Base-by-base conservation (phyloP, 257 asterid species). In the Prunella vulgaris region DNA sequence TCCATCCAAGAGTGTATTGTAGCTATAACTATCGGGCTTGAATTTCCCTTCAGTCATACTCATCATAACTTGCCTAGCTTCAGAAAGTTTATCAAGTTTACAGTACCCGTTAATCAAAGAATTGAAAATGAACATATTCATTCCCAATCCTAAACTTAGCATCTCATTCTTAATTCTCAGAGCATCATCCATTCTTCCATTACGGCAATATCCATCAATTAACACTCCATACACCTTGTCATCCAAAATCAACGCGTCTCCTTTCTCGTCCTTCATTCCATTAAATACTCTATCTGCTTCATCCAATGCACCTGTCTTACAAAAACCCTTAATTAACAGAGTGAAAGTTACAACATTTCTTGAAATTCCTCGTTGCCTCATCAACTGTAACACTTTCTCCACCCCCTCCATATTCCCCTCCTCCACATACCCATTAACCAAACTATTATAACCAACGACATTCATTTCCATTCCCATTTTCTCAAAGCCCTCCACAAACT, bases 131-230 rank as follows among this genome's bases (percentile, higher is more conserved):
- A 80, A 87, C 71, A 76, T 44, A 79, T 90, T 94, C 89, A 86
- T 77, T 52, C 76, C 72, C 82, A 89, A 68, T 30, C 95, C 97
- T 52, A 66, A 78, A 65, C 72, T 78, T 79, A 89, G 22, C 93
- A 94, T 89, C 82, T 91, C 96, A 69, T 82, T 76, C 82, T 73
- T 82, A 33, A 91, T 71, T 77, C 86, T 84, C 72, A 83, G 30
- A 1, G 97, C 97, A 60, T 86, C 97, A 9, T 83, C 87, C 82
- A 91, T 78, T 81, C 81, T 90, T n/a, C 97, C 99, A 27, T 69
- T 80, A 32, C 77, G 86, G 77, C 96, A 89, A 77, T 81, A 87
- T 73, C 95, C 99, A 74, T 87, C 87, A 70, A 94, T 64, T 32
- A 93, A 78, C 56, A 85, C 95, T 5, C 96, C 95, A 74, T 81